Conservation (phyloP, 2,329 filamentous ascomycete species). For the Diplodia intermedia region DNA sequence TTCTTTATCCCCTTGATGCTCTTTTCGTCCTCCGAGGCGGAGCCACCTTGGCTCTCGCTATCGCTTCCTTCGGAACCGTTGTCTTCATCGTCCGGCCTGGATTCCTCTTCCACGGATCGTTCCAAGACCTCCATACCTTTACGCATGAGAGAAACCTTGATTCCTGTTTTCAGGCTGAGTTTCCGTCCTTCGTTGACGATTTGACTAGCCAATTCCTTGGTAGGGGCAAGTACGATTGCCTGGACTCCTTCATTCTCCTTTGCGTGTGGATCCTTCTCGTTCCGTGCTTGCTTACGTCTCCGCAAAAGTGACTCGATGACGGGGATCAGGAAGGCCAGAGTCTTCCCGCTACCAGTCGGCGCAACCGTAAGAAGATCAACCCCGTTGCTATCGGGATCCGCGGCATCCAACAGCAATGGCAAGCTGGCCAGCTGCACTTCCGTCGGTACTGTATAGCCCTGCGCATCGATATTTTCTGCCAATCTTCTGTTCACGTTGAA, state of each 20-base stretch:
- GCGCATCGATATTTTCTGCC: slow-evolving; percentile 78
- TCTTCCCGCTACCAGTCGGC: slow-evolving; percentile 96
- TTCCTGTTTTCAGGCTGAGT: slow-evolving; percentile 74
- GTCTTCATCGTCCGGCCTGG: slow-evolving; percentile 39
- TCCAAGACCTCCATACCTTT: slow-evolving; percentile 75
- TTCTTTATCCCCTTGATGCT: slow-evolving; percentile 46
- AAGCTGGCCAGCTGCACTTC: slow-evolving; percentile 91
- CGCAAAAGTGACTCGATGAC: slow-evolving; percentile 74
- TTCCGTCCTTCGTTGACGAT: slow-evolving; percentile 78
- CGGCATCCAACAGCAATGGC: slow-evolving; percentile 66
- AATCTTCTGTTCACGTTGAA: slow-evolving; percentile 79
- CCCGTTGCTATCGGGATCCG: slow-evolving; percentile 16
- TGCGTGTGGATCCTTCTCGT: neutral
- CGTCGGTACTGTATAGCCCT: slow-evolving; percentile 87
- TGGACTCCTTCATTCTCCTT: slow-evolving; percentile 33
- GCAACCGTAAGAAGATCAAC: slow-evolving; percentile 87
- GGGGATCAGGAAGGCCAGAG: slow-evolving; percentile 88
- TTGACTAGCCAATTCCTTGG: slow-evolving; percentile 58
- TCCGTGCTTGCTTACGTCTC: slow-evolving; percentile 38
- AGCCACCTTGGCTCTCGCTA: slow-evolving; percentile 49
- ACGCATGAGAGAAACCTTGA: slow-evolving; percentile 81
- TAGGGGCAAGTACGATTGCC: slow-evolving; percentile 58
- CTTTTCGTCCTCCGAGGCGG: slow-evolving; percentile 42
- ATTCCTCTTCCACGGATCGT: slow-evolving; percentile 50
- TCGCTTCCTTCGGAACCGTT: slow-evolving; percentile 44